Conservation (phyloP, 169 alveolate genomes). For the Cryptosporidium baileyi region DNA sequence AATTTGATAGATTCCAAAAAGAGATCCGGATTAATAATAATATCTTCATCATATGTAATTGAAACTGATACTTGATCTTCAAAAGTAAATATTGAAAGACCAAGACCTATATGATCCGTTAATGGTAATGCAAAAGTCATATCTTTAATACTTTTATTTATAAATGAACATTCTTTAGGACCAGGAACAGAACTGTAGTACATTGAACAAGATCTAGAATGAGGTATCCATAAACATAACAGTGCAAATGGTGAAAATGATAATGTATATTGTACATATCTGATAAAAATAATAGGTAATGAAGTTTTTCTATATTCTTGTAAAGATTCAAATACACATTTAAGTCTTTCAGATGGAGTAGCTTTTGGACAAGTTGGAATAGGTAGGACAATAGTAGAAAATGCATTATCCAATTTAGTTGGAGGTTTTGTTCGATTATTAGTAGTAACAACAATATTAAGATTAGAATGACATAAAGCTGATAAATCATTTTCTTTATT, state of each 20-base stretch:
- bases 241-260: constrained; percentile 26
- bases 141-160: constrained; percentile 14
- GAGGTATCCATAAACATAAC: constrained; percentile 49
- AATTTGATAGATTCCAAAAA: constrained; percentile 1
- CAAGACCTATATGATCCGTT: constrained; percentile 59
- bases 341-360: constrained; percentile 57
- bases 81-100: constrained; percentile 33
- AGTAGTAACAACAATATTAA: constrained; percentile 63
- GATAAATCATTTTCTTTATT: constrained; percentile 9
- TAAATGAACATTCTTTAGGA: constrained; percentile 35
- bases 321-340: constrained; percentile 61
- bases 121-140: constrained; percentile 63
- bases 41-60: constrained; percentile 30
- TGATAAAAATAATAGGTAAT: constrained; percentile 49
- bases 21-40: constrained; percentile 16
- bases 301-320: constrained; percentile 64
- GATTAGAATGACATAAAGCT: constrained; percentile 27
- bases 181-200: constrained; percentile 69
- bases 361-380: constrained; percentile 67
- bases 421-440: constrained; percentile 45
- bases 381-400: constrained; percentile 54
- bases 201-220: constrained; percentile 50
- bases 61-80: constrained; percentile 54
- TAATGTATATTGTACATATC: constrained; percentile 40
- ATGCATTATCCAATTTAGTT: constrained; percentile 45